Conservation (phyloP, 495 filamentous ascomycete genomes). For the Lophiostoma macrostomum region DNA sequence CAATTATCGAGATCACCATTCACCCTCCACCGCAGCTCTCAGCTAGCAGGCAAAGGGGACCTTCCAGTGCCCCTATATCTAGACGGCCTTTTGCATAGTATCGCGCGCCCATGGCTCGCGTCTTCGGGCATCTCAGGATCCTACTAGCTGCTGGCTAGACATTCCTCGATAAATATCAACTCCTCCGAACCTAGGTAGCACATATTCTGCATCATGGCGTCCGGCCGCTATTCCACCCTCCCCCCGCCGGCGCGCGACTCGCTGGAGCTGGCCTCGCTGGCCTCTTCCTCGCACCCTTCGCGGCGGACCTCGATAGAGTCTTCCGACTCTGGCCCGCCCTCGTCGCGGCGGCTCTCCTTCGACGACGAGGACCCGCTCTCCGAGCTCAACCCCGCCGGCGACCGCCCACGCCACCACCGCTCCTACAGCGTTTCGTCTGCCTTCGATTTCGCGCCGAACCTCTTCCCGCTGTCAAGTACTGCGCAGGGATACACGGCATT, state of each 20-base stretch:
- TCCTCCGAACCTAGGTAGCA: constrained; percentile 7
- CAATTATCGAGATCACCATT: not conserved
- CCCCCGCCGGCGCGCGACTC: constrained; percentile 72
- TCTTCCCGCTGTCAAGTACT: constrained; percentile 90
- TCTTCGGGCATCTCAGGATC: too few relatives aligned
- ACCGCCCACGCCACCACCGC: constrained; percentile 50
- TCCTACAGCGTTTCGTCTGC: constrained; percentile 87
- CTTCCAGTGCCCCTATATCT: not conserved
- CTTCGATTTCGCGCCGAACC: constrained; percentile 87
- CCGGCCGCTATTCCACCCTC: constrained; percentile 35
- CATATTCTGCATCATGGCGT: constrained; percentile 27
- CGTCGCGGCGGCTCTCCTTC: constrained; percentile 86
- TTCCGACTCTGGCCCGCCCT: constrained; percentile 80
- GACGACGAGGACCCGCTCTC: constrained; percentile 80
- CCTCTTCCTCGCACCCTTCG: constrained; percentile 67
- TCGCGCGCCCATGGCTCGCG: not conserved
- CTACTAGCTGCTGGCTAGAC: too few relatives aligned
- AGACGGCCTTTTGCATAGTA: not conserved
- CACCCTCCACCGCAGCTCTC: not conserved
- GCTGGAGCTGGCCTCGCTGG: constrained; percentile 91
- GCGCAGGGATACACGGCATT: constrained; percentile 75
- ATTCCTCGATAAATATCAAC: constrained; percentile 8
- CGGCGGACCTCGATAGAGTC: constrained; percentile 63
- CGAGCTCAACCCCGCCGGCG: constrained; percentile 51
- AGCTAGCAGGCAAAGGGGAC: constrained; percentile 6